Base-by-base conservation (phyloP, 805 yeast genomes). In the Starmerella lactis-condensi region DNA sequence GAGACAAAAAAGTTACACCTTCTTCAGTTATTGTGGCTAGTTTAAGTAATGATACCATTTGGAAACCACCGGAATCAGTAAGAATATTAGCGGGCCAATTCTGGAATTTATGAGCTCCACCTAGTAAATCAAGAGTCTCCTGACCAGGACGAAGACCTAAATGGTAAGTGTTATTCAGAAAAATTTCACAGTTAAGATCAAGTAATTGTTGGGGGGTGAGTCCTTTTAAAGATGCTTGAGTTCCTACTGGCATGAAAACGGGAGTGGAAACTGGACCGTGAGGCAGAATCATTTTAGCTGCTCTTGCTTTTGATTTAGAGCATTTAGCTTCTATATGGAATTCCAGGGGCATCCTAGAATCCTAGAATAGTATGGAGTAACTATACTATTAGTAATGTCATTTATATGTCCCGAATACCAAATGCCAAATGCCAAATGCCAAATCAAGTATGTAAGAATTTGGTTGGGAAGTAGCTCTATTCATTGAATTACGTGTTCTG, bases 181-280 rank as follows among this genome's bases (percentile, higher is more conserved):
- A 60, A 21, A 60, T 51, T 29, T 54, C 54, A 43, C 65, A 60
- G 24, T 52, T 59, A 25, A 60, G 45, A 24, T 46, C 46, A 10
- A 47, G 48, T 21, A 60, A 51, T 43, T 60, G 64, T 31, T 57
- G 56, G 6, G 58, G 53, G 3, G 64, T 60, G 24, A 60, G 43
- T 8, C 64, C 64, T 39, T 60, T 60, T 22, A 60, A 47, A 5
- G 64, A 52, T 5, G 64, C 64, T 46, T 60, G 64, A 15, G 64
- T 58, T 27, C 62, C 64, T 3, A 59, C 65, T 1, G 65, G 65
- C 63, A 60, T 60, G 41, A 59, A 60, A 48, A 59, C 61, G 3
- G 65, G 64, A 2, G 64, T 56, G 25, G 54, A 47, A 6, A 59
- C 57, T 6, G 49, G 38, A 6, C 64, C 64, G 39, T 60, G 64